phyloP scores from a whole-genome alignment of 1,284 basidiomycete species.

The Cryptococcus sp. region DNA sequence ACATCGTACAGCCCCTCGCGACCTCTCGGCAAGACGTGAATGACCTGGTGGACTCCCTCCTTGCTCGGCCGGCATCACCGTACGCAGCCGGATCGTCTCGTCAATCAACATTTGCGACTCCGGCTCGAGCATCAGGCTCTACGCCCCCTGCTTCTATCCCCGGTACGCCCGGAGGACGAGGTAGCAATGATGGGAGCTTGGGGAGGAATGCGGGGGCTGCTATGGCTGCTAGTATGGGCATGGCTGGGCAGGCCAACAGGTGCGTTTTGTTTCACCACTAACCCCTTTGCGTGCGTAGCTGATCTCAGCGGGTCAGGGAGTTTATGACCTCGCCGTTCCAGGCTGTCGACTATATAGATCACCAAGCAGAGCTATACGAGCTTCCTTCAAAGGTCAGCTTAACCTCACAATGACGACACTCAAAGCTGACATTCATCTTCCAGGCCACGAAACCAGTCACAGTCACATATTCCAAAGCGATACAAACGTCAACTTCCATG shows the following conservation, averaged over 20 bases:
- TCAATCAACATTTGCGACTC: slow-evolving; percentile 3
- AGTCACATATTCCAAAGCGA: slow-evolving; percentile 89
- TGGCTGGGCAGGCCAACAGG: slow-evolving; percentile 39
- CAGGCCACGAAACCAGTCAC: slow-evolving; percentile 58
- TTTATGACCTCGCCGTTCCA: slow-evolving; percentile 60
- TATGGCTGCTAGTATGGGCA: slow-evolving; percentile 56
- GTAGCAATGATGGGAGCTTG: slow-evolving; percentile 46
- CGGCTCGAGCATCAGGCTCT: slow-evolving; percentile 5
- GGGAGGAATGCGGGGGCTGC: slow-evolving; percentile 35
- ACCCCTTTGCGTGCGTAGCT: neutral
- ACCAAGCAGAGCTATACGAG: slow-evolving; percentile 84
- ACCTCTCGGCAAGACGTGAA: slow-evolving; percentile 62
- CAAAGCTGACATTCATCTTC: neutral
- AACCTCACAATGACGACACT: neutral
- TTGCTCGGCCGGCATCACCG: slow-evolving; percentile 48
- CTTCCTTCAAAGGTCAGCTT: slow-evolving; percentile 73
- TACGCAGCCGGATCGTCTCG: slow-evolving; percentile 14
- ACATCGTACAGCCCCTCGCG: slow-evolving; percentile 21
- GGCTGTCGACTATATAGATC: slow-evolving; percentile 75
- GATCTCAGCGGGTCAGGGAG: slow-evolving; percentile 48
- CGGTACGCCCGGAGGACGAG: slow-evolving; percentile 63
- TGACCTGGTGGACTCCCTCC: slow-evolving; percentile 64
- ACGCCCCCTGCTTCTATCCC: slow-evolving; percentile 61
- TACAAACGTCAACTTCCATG: slow-evolving; percentile 64
- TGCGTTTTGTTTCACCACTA: too few relatives aligned